Evolutionary conservation across 768 basidiomycete species (phyloP), one percentile per base, ranked within the genome.

Genomic region (Dentipellis fragilis): DNA sequence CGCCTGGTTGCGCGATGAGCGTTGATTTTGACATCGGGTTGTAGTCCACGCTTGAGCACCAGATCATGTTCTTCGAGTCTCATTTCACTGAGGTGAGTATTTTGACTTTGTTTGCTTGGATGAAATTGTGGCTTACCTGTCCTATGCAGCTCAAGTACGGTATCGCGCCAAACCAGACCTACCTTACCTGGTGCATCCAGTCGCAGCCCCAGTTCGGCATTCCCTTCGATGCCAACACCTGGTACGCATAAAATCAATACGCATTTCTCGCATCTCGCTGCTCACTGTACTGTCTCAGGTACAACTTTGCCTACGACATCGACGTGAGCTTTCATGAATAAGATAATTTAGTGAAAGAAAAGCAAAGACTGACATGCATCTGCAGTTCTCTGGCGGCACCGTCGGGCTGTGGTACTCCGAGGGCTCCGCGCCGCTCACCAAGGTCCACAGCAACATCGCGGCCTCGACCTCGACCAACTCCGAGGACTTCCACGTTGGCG

Each of bases 241-340:
- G 80, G 80, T 80, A 34, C 22, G 42, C 42, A 10, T 29, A 29
- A 6, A 29, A 29, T 29, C 6, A 29, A 3, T 3, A 29, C 29
- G 6, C 14, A 5, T 2, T 10, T 45, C 42, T 45, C 42, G 11
- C 8, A 45, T n/a, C 10, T 40, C 12, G n/a, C 39, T 11, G n/a
- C 39, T 11, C 39, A 40, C 12, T 12, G 39, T 45, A 7, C 42
- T 45, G 42, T 17, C n/a, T 45, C 42, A 45, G 42, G 42, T 45
- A 75, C 69, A 83, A 83, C 72, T 83, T 84, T 59, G 81, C 80
- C 34, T 83, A 83, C 60, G 81, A 83, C 58, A 82, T 83, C 62
- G 69, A 83, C 62, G 80, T 78, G 52, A 56, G 79, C 70, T 0
- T 19, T 14, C 42, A 21, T 19, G 3, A 9, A 29, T 39, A 14